Evolutionary conservation across 129 eudicot species (phyloP), one percentile per base, ranked within the genome.

Genomic region (Gnaphalium uliginosum): DNA sequence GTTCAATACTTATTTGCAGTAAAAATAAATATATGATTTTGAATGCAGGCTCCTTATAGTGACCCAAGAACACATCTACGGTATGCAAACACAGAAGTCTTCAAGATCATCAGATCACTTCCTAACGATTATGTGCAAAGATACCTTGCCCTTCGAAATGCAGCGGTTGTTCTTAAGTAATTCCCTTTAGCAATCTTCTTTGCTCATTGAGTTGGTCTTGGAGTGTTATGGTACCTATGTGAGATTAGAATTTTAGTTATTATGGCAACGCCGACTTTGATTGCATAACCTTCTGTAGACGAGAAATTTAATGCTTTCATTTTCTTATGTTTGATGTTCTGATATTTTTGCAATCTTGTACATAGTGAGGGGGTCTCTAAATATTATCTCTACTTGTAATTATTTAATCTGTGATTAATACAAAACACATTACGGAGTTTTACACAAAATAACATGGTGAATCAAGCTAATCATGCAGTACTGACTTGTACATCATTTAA

Each of bases 111-210:
- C 33, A 88, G 98, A 60, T 86, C 98, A 0, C 97, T 94, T 78
- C 97, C 98, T 22, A 87, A 91, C 21, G 96, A 94, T 39, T 87
- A 94, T 76, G 99, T 95, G 48, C 97, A 95, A 82, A 81, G 97
- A 21, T 91, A 95, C 69, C 86, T 95, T 51, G 92, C 99, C 48
- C 97, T 95, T 56, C 78, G 99, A 81, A 89, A 95, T 78, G 97
- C 99, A 62, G 97, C 96, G 2, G 90, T 95, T 54, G 96, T 95
- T 63, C 89, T 90, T 13, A 86, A 82, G 80, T 93, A 83, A 79
- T 63, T 58, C 51, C 23, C 50, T 33, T 30, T 66, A 56, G 62
- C 4, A 50, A 72, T 11, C 69, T 53, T 11, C 46, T 22, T 27
- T 43, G 54, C 7, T 70, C 23, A 29, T 58, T 69, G 58, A 35